A percentile compares a stretch with the other conserved stretches of the same genome.
These are phyloP conservation scores for Moesziomyces antarcticus DNA, from an alignment of 1,284 basidiomycete species.

Conservation along the genomic window DNA sequence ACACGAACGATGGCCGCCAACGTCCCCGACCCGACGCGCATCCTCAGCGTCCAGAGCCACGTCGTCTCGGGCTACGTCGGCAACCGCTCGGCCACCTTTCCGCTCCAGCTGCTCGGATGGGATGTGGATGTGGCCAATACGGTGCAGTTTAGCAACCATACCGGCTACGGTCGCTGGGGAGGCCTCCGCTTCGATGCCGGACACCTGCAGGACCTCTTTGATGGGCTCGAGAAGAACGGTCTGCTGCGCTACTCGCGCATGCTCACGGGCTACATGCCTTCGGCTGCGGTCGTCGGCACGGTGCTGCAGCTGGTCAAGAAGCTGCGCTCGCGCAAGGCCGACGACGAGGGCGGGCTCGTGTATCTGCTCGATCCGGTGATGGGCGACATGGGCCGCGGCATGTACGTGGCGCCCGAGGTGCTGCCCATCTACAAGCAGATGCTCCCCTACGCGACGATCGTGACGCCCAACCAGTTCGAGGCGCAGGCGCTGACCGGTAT, in stretches of 20 bases:
- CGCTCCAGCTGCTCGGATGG: conserved; percentile 91
- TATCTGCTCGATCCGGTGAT: conserved; percentile 82
- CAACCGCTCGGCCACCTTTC: conserved; percentile 86
- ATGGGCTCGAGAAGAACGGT: conserved; percentile 57
- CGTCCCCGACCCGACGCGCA: conserved; percentile 35
- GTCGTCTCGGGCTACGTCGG: conserved; percentile 95
- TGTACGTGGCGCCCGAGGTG: conserved; percentile 89
- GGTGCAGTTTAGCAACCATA: conserved; percentile 83
- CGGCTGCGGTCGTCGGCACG: conserved; percentile 79
- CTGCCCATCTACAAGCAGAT: conserved; percentile 86
- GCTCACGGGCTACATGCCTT: conserved; percentile 80
- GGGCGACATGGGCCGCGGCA: conserved; percentile 71
- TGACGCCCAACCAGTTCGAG: conserved; percentile 98
- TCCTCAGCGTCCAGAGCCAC: conserved; percentile 83
- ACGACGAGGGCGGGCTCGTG: conserved; percentile 72
- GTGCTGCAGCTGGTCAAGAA: conserved; percentile 76
- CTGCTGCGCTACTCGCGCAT: conserved; percentile 58
- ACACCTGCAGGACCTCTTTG: conserved; percentile 68
- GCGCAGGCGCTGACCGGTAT: conserved; percentile 74
- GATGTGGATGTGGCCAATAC: conserved; percentile 97
- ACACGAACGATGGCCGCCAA: conserved; percentile 43
- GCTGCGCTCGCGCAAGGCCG: conserved; percentile 72
- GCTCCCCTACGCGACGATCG: conserved; percentile 83
- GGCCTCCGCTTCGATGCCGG: conserved; percentile 68
- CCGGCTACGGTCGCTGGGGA: conserved; percentile 74